Evolutionary conservation across 2,329 filamentous ascomycete genomes (phyloP), one percentile per base, ranked within the genome.

Genomic region (Sclerotinia spermophila): DNA sequence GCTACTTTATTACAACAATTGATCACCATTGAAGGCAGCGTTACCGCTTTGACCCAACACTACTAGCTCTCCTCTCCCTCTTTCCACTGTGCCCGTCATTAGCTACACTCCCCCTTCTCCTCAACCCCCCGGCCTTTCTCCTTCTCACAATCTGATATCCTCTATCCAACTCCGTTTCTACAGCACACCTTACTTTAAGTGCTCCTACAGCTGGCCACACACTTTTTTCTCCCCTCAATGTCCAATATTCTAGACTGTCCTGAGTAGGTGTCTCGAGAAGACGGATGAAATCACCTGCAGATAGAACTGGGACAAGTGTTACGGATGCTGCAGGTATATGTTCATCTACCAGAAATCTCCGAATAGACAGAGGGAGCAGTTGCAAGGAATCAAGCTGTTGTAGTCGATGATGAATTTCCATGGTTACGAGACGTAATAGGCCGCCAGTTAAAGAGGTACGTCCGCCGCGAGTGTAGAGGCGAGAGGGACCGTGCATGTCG

Each of bases 161-260:
- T 61, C 90, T 84, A 79, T 97, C 94, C 17, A 98, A 84, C 79
- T 97, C 94, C 69, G 94, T 90, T 80, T 98, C 95, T 11, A 98
- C 86, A 6, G 90, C 91, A 80, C 93, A 96, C 10, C 95, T 84
- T 10, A 97, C 90, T 76, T 91, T 90, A 72, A 98, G 81, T 21
- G 94, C 93, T 44, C 90, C 90, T 4, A 97, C 88, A 2, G 93
- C 92, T 0, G 94, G 95, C 94, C 95, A 98, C 0, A 97, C 93
- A 74, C 92, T 94, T 73, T 90, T 84, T 81, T 98, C 95, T 1
- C 95, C 95, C 69, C 91, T 86, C 44, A 89, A 81, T 68, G 96
- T 94, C 95, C 94, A 97, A 76, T 95, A 92, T 71, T 93, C 89
- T 5, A 97, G 82, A 13, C 88, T 90, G 71, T 90, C 88, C 67